phyloP scores from a whole-genome alignment of 2,329 filamentous ascomycete genomes.

The Rosellinia necatrix region DNA sequence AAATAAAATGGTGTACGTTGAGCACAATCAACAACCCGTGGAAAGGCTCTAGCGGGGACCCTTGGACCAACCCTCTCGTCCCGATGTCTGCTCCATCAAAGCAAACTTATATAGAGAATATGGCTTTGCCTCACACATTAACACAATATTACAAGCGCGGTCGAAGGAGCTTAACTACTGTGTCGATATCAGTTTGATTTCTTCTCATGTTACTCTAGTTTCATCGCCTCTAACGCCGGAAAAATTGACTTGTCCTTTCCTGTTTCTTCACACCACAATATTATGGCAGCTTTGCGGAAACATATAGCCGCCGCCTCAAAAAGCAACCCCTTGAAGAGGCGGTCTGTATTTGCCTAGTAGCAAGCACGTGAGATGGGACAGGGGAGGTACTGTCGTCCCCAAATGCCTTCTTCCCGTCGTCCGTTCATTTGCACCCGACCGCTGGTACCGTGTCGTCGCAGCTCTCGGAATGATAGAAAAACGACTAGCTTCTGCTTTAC shows the following conservation, averaged over 20 bases:
- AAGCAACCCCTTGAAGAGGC: neutral
- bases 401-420: neutral
- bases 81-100: conserved; percentile 5
- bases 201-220: conserved; percentile 21
- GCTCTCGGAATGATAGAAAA: neutral
- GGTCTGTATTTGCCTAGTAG: neutral
- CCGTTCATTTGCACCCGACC: neutral
- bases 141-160: conserved; percentile 7
- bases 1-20: neutral
- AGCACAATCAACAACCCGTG: neutral
- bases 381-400: neutral
- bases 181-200: conserved; percentile 28
- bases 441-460: neutral
- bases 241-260: conserved; percentile 26
- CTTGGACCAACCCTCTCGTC: neutral
- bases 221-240: conserved; percentile 39
- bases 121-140: neutral
- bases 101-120: neutral
- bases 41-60: conserved; percentile 9
- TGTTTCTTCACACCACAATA: conserved; percentile 16
- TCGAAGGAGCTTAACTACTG: conserved; percentile 35
- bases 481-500: conserved; percentile 13
- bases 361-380: neutral
- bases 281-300: conserved; percentile 5
- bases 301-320: neutral